Conservation (phyloP, 2,329 filamentous ascomycete species). For the Westerdykella sp. region DNA sequence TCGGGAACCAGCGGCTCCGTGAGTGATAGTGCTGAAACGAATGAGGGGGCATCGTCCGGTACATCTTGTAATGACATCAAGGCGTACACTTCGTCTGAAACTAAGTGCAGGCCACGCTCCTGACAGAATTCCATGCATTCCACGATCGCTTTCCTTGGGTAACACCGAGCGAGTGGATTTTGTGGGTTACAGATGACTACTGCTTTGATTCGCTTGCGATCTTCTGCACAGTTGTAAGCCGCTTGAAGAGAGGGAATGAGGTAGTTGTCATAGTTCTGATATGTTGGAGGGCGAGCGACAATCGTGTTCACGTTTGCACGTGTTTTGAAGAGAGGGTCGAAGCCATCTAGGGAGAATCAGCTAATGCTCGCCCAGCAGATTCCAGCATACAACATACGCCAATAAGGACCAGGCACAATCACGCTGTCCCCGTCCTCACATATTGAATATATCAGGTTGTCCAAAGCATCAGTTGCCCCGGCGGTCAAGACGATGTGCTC, state of each 20-base stretch:
- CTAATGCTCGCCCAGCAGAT: not conserved
- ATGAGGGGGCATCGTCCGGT: constrained; percentile 8
- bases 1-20: constrained; percentile 22
- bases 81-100: constrained; percentile 25
- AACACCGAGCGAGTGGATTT: constrained; percentile 23
- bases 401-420: constrained; percentile 27
- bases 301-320: constrained; percentile 23
- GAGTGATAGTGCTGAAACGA: constrained; percentile 21
- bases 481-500: constrained; percentile 27
- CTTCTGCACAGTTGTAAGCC: constrained; percentile 24
- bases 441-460: constrained; percentile 21
- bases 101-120: constrained; percentile 23
- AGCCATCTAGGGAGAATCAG: constrained; percentile 15
- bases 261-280: constrained; percentile 28
- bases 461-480: constrained; percentile 22
- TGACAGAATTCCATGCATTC: constrained; percentile 32
- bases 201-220: constrained; percentile 25
- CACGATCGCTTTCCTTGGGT: constrained; percentile 18
- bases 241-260: constrained; percentile 26
- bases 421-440: constrained; percentile 29
- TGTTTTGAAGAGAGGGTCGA: constrained; percentile 13
- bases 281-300: constrained; percentile 22
- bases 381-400: constrained; percentile 16
- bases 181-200: constrained; percentile 26
- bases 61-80: constrained; percentile 10